A percentile compares a stretch with the other conserved stretches of the same genome.
phyloP scores from a whole-genome alignment of 176 grass and related monocot species.

The Lolium rigidum region DNA sequence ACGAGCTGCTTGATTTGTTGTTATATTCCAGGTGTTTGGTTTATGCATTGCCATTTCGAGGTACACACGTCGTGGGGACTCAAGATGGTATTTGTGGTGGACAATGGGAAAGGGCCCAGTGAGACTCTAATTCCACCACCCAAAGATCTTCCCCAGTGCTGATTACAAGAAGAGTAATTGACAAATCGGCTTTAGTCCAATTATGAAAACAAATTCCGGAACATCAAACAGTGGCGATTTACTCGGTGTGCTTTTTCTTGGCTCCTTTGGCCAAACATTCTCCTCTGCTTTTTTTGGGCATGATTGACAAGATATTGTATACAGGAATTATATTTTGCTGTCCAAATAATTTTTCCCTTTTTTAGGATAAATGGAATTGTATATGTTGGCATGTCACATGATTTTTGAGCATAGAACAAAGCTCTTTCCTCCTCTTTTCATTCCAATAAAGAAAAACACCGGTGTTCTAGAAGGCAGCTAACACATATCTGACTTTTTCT shows the following conservation, averaged over 20 bases:
- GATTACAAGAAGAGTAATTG: constrained; percentile 35
- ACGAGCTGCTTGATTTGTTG: constrained; percentile 31
- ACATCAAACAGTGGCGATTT: constrained; percentile 24
- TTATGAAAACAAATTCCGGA: not conserved
- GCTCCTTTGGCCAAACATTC: constrained; percentile 29
- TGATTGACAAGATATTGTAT: constrained; percentile 41
- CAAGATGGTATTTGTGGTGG: constrained; percentile 82
- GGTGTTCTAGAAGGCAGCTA: not conserved
- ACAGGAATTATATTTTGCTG: constrained; percentile 42
- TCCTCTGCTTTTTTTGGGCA: constrained; percentile 32
- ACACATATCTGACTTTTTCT: not conserved
- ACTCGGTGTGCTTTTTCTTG: constrained; percentile 47
- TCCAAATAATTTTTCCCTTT: not conserved
- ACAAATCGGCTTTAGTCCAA: constrained; percentile 8
- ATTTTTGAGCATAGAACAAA: constrained; percentile 26
- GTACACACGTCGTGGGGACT: constrained; percentile 84
- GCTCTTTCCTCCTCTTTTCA: not conserved
- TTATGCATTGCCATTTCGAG: constrained; percentile 86
- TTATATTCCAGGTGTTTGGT: constrained; percentile 71
- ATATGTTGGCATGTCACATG: constrained; percentile 31
- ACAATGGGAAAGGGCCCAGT: constrained; percentile 60
- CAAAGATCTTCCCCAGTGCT: constrained; percentile 72
- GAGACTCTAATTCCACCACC: constrained; percentile 71
- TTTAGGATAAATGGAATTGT: constrained; percentile 44
- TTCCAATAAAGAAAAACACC: not conserved